Conservation (phyloP, 495 filamentous ascomycete genomes). For the Xanthoparmelia taractica region DNA sequence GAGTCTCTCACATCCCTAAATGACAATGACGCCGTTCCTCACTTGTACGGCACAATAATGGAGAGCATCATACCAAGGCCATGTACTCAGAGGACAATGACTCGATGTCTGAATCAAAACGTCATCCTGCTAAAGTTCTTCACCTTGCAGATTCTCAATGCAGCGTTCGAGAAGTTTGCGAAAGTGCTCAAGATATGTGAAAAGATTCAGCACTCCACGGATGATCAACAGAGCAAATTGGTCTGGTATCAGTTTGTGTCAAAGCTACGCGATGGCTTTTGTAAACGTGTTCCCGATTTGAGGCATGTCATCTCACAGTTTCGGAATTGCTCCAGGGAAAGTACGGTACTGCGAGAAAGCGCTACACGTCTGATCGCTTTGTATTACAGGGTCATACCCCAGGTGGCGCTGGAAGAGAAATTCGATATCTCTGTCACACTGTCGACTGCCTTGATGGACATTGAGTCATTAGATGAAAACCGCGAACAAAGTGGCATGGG, state of each 20-base stretch:
- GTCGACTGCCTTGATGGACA: slow-evolving; percentile 53
- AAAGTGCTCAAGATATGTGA: slow-evolving; percentile 47
- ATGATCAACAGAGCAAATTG: background rate
- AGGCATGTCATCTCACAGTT: slow-evolving; percentile 68
- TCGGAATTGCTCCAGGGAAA: slow-evolving; percentile 53
- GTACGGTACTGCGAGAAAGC: slow-evolving; percentile 71
- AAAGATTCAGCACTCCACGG: background rate
- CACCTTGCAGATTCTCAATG: slow-evolving; percentile 64
- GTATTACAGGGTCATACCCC: slow-evolving; percentile 76
- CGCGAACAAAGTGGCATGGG: slow-evolving; percentile 46
- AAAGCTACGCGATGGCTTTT: slow-evolving; percentile 65
- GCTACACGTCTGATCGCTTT: slow-evolving; percentile 62
- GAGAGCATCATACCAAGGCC: slow-evolving; percentile 84
- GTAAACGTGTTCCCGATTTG: slow-evolving; percentile 65
- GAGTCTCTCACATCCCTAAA: background rate
- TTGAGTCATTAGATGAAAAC: slow-evolving; percentile 31
- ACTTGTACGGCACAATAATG: slow-evolving; percentile 57
- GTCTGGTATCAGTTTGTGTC: slow-evolving; percentile 57
- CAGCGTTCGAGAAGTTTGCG: slow-evolving; percentile 71
- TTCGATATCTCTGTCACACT: slow-evolving; percentile 77
- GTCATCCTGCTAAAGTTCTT: slow-evolving; percentile 72
- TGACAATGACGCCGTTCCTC: slow-evolving; percentile 39
- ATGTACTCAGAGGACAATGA: slow-evolving; percentile 65
- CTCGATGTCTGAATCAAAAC: slow-evolving; percentile 68
- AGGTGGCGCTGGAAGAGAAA: slow-evolving; percentile 69